Conservation (phyloP, 2,329 filamentous ascomycete genomes). For the Torrubiellomyces zombiae region DNA sequence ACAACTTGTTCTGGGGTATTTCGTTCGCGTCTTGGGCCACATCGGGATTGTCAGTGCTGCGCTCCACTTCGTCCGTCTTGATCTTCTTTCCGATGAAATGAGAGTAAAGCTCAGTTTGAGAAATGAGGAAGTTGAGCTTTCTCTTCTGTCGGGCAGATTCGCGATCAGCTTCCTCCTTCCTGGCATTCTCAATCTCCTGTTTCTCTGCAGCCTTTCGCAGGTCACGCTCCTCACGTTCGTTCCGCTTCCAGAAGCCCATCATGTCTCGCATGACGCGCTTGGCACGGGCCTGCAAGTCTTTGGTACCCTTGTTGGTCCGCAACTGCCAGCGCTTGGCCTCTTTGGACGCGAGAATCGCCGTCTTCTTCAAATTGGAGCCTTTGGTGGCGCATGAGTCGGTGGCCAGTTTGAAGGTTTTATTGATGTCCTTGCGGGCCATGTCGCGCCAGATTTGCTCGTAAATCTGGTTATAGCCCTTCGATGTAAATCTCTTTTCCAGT, state of each 20-base stretch:
- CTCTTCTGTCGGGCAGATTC: constrained; percentile 95
- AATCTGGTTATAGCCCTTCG: constrained; percentile 89
- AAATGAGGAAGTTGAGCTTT: constrained; percentile 98
- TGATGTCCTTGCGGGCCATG: constrained; percentile 81
- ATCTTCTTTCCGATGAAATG: constrained; percentile 99
- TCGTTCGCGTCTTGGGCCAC: constrained; percentile 36
- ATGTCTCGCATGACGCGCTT: constrained; percentile 99
- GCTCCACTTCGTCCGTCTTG: constrained; percentile 88
- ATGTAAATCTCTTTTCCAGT: constrained; percentile 54
- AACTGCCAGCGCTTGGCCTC: constrained; percentile 96
- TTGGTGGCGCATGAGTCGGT: constrained; percentile 73
- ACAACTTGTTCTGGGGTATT: constrained; percentile 23
- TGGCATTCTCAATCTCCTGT: constrained; percentile 90
- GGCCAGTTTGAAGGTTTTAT: constrained; percentile 81
- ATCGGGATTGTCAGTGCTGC: constrained; percentile 68
- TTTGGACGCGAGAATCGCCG: constrained; percentile 87
- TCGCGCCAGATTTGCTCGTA: constrained; percentile 97
- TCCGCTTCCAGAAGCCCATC: constrained; percentile 99
- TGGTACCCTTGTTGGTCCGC: constrained; percentile 94
- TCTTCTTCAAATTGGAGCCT: constrained; percentile 93
- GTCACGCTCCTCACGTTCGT: constrained; percentile 93
- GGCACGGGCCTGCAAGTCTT: constrained; percentile 88
- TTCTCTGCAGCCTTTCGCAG: constrained; percentile 85
- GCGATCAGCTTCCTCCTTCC: constrained; percentile 91
- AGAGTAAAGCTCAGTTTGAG: constrained; percentile 94